A percentile compares a stretch with the other conserved stretches of the same genome.
Evolutionary conservation across 176 grass and related monocot genomes (phyloP).

Genomic region (Cymbopogon citratus): DNA sequence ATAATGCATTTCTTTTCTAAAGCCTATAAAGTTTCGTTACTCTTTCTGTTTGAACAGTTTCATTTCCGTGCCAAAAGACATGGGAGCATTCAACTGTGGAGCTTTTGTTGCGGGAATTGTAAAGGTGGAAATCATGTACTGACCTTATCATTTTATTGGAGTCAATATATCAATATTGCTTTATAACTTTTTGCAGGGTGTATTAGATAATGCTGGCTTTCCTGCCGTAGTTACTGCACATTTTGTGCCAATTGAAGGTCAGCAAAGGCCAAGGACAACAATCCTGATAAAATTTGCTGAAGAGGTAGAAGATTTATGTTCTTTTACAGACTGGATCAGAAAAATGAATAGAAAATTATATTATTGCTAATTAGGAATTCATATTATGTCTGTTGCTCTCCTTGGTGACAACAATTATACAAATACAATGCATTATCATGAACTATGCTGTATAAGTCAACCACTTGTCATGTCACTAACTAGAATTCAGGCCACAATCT

Average conservation of each 20-base stretch:
- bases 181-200: slow-evolving; percentile 47
- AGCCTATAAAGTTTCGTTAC: neutral
- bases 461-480: neutral
- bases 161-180: neutral
- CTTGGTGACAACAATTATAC: neutral
- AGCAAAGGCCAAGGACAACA: slow-evolving; percentile 87
- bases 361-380: neutral
- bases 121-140: slow-evolving; percentile 43
- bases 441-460: neutral
- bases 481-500: neutral
- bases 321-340: neutral
- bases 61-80: slow-evolving; percentile 95
- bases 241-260: slow-evolving; percentile 86
- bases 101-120: slow-evolving; percentile 98
- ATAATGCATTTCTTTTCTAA: neutral
- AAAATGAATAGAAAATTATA: neutral
- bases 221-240: slow-evolving; percentile 84
- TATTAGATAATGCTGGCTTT: slow-evolving; percentile 85
- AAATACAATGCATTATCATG: neutral
- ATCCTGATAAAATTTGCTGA: slow-evolving; percentile 97
- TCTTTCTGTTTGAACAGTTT: slow-evolving; percentile 52
- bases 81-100: slow-evolving; percentile 97
- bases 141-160: slow-evolving; percentile 4
- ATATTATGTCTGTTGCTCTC: neutral
- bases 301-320: slow-evolving; percentile 48